A percentile compares a stretch with the other conserved stretches of the same genome.
Conservation (phyloP, 495 filamentous ascomycete species). For the Xylaria telfairii region DNA sequence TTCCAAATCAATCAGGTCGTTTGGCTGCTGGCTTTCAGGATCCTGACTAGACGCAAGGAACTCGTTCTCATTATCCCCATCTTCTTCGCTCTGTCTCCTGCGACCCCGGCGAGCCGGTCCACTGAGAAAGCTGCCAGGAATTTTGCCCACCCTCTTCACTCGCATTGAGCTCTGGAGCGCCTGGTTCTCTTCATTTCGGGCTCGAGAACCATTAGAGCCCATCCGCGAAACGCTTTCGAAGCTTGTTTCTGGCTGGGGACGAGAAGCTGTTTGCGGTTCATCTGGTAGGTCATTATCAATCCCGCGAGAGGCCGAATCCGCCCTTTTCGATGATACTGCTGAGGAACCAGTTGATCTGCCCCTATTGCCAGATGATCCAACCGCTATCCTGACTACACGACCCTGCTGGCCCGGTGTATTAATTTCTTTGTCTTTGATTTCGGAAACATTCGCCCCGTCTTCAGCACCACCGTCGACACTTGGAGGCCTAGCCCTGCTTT, state of each 20-base stretch:
- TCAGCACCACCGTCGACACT: conserved; percentile 43
- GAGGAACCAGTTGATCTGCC: conserved; percentile 49
- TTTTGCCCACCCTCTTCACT: conserved; percentile 73
- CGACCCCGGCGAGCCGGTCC: conserved; percentile 76
- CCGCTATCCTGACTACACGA: conserved; percentile 67
- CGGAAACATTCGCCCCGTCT: conserved; percentile 36
- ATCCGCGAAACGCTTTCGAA: conserved; percentile 57
- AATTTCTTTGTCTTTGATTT: conserved; percentile 54
- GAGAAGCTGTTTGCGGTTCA: conserved; percentile 48
- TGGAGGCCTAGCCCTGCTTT: conserved; percentile 43
- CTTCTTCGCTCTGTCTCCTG: conserved; percentile 76
- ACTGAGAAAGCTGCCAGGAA: conserved; percentile 74
- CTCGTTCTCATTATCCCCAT: conserved; percentile 53
- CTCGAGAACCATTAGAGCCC: conserved; percentile 53
- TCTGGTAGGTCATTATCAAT: conserved; percentile 48
- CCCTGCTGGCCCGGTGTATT: conserved; percentile 71
- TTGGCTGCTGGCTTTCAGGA: conserved; percentile 41
- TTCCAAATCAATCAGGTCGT: conserved; percentile 29
- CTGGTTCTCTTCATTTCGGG: conserved; percentile 61
- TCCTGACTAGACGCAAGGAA: conserved; percentile 44
- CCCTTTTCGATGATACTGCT: conserved; percentile 43
- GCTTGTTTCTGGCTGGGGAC: conserved; percentile 39
- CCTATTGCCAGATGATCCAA: conserved; percentile 50
- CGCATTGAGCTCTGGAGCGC: conserved; percentile 72
- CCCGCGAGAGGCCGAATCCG: conserved; percentile 36